Evolutionary conservation across 805 yeast species (phyloP).

Genomic region (Starmerella tilneyi): DNA sequence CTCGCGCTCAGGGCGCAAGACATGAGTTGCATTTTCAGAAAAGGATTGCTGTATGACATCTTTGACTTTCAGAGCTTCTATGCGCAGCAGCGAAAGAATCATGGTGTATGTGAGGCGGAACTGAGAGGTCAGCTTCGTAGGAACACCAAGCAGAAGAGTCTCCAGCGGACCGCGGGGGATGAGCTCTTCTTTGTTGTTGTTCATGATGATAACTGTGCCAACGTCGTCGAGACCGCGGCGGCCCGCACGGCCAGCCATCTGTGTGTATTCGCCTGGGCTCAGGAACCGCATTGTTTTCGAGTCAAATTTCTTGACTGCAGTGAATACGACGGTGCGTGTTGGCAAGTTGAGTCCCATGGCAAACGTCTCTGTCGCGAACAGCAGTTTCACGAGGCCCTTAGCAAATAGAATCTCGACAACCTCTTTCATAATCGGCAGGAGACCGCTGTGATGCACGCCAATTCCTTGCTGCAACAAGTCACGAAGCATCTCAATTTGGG

Average conservation of each 20-base stretch:
- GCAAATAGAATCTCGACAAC: constrained; percentile 87
- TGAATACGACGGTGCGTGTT: constrained; percentile 89
- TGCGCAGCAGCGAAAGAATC: constrained; percentile 79
- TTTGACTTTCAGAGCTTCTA: constrained; percentile 92
- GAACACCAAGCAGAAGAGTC: constrained; percentile 75
- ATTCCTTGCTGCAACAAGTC: constrained; percentile 82
- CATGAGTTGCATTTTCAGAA: constrained; percentile 80
- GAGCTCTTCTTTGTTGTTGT: constrained; percentile 32
- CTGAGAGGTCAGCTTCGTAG: constrained; percentile 83
- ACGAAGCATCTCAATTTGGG: constrained; percentile 76
- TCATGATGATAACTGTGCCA: constrained; percentile 91
- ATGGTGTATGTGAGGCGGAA: constrained; percentile 90
- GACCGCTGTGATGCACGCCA: constrained; percentile 93
- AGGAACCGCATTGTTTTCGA: constrained; percentile 73
- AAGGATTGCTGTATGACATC: constrained; percentile 96
- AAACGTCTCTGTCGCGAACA: constrained; percentile 96
- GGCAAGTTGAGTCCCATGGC: constrained; percentile 98
- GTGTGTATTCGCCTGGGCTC: constrained; percentile 94
- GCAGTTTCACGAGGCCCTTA: constrained; percentile 70
- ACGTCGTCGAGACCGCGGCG: constrained; percentile 89
- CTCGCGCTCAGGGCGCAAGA: constrained; percentile 77
- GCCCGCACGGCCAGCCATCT: constrained; percentile 98
- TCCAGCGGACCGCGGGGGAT: constrained; percentile 44
- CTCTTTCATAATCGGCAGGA: constrained; percentile 86
- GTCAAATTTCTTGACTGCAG: constrained; percentile 79